These are phyloP conservation scores for Chrysosporium keratinophilum DNA, from an alignment of 2,329 filamentous ascomycete genomes.

Conservation along the genomic window DNA sequence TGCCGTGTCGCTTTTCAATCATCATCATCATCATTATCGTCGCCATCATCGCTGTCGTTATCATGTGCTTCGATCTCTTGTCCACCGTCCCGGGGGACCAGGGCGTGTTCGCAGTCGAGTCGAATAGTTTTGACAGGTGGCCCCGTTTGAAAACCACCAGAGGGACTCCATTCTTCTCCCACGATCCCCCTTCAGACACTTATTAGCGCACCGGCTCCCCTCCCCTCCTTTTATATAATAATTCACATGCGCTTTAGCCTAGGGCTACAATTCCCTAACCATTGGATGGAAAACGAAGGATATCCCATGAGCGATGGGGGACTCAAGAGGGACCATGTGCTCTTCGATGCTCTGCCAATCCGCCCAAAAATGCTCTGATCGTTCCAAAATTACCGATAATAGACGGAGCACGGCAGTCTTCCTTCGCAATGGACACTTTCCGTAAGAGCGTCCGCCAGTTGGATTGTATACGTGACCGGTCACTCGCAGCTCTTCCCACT, in stretches of 20 bases:
- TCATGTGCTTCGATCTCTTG: not conserved
- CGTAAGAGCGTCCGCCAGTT: not conserved
- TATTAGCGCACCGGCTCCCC: not conserved
- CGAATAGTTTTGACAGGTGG: conserved; percentile 12
- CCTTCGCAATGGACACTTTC: not conserved
- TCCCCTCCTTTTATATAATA: not conserved
- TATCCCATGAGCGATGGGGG: not conserved
- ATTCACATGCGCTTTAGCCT: not conserved
- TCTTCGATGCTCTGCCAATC: not conserved
- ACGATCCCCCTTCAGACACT: not conserved
- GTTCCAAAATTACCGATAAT: not conserved
- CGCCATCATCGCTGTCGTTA: not conserved
- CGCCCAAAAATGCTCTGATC: not conserved
- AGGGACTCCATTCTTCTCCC: not conserved
- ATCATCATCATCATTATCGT: not conserved
- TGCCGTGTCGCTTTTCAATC: not conserved
- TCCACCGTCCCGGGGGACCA: not conserved
- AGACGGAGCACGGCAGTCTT: not conserved
- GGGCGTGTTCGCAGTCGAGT: not conserved
- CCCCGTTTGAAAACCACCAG: conserved; percentile 2
- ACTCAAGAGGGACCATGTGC: too few relatives aligned
- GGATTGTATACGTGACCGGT: not conserved
- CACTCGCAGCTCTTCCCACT: not conserved
- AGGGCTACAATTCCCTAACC: not conserved
- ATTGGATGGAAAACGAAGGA: conserved; percentile 1